A percentile compares a stretch with the other conserved stretches of the same genome.
Conservation (phyloP, 805 yeast species). For the Scheffersomyces lignosus region DNA sequence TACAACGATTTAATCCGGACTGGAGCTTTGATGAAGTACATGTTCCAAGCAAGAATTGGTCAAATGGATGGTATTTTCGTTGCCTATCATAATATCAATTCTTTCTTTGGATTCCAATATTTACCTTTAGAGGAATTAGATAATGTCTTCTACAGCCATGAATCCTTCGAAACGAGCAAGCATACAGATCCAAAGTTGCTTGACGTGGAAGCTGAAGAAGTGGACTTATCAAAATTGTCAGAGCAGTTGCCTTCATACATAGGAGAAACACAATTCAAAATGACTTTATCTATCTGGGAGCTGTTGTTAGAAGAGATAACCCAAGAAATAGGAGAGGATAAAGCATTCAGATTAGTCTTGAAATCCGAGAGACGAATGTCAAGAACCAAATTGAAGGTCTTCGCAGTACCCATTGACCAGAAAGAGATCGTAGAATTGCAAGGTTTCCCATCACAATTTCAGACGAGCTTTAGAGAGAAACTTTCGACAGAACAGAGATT, state of each 20-base stretch:
- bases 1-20: conserved; percentile 71
- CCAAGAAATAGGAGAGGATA: conserved; percentile 21
- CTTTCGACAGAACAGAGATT: conserved; percentile 22
- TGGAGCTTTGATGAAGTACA: conserved; percentile 74
- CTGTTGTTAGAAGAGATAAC: conserved; percentile 26
- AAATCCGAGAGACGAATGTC: conserved; percentile 8
- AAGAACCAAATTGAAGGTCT: conserved; percentile 20
- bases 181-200: conserved; percentile 5
- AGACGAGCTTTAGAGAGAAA: conserved; percentile 31
- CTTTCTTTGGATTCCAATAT: conserved; percentile 89
- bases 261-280: conserved; percentile 68
- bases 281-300: conserved; percentile 27
- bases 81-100: conserved; percentile 82
- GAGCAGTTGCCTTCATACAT: conserved; percentile 45
- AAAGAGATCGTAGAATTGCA: conserved; percentile 24
- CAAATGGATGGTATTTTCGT: conserved; percentile 95
- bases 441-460: conserved; percentile 22
- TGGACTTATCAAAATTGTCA: conserved; percentile 4
- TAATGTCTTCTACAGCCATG: conserved; percentile 28
- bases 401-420: conserved; percentile 28
- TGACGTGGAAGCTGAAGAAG: conserved; percentile 1
- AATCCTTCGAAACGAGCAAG: conserved; percentile 10
- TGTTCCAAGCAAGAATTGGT: conserved; percentile 91
- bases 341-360: conserved; percentile 30
- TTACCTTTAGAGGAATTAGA: conserved; percentile 76